These are phyloP conservation scores for Fraxinus sp. DNA, from an alignment of 305 asterid species.

Conservation along the genomic window DNA sequence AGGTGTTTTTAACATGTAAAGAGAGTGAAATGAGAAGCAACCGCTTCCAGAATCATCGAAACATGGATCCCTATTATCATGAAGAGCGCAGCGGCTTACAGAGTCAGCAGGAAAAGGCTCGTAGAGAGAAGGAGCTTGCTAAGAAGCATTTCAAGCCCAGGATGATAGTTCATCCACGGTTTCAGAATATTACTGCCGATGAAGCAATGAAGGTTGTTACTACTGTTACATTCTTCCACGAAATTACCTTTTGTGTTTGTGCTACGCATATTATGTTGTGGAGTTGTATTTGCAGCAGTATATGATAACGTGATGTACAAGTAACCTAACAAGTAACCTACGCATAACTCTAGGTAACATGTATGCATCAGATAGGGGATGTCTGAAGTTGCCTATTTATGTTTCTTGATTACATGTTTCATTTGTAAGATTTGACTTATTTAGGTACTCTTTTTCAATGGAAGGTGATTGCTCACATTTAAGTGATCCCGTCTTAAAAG, in stretches of 20 bases:
- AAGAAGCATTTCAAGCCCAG: slow-evolving; percentile 91
- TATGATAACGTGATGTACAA: not conserved
- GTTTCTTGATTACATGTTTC: not conserved
- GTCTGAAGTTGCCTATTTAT: not conserved
- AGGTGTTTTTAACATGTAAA: slow-evolving; percentile 71
- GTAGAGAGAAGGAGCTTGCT: slow-evolving; percentile 74
- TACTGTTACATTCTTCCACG: slow-evolving; percentile 3
- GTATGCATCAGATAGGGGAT: not conserved
- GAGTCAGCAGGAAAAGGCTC: slow-evolving; percentile 63
- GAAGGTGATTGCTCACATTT: not conserved
- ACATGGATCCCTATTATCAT: slow-evolving; percentile 71
- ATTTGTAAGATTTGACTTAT: not conserved
- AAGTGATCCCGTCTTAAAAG: not conserved
- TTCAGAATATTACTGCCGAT: slow-evolving; percentile 84
- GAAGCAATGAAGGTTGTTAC: slow-evolving; percentile 63
- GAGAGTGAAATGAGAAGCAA: slow-evolving; percentile 77
- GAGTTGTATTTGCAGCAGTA: not conserved
- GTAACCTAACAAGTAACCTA: not conserved
- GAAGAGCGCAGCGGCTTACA: slow-evolving; percentile 64
- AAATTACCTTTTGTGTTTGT: slow-evolving; percentile 7
- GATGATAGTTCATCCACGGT: slow-evolving; percentile 93
- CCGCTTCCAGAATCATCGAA: slow-evolving; percentile 43
- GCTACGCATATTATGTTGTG: not conserved
- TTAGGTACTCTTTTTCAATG: not conserved
- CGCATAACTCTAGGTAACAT: not conserved